phyloP scores from a whole-genome alignment of 2,329 filamentous ascomycete species.

The Ceratocystis smalleyi region DNA sequence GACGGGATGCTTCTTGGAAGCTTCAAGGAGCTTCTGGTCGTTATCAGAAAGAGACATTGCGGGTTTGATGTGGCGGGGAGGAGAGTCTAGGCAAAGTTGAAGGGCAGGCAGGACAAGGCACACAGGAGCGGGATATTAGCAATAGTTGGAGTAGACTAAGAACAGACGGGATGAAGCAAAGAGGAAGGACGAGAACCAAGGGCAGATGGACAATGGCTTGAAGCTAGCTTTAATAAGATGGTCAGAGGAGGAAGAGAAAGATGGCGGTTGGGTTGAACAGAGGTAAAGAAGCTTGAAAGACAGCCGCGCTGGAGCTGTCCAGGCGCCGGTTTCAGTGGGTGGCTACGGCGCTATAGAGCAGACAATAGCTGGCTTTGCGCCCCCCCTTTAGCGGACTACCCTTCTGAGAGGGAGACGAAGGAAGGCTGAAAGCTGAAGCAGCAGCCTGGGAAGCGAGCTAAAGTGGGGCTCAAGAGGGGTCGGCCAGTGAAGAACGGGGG shows the following conservation, averaged over 20 bases:
- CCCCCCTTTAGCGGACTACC: neutral
- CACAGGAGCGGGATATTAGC: neutral
- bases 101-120: neutral
- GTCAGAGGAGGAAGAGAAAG: neutral
- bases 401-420: neutral
- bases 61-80: conserved; percentile 8
- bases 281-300: neutral
- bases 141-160: neutral
- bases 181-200: neutral
- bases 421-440: neutral
- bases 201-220: neutral
- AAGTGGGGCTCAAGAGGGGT: conserved; percentile 1
- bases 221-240: neutral
- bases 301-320: neutral
- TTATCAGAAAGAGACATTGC: neutral
- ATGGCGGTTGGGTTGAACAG: neutral
- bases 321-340: neutral
- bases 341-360: neutral
- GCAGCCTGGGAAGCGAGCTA: neutral
- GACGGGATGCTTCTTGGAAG: conserved; percentile 47
- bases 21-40: conserved; percentile 39
- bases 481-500: neutral
- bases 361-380: neutral
- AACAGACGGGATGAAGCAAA: neutral
- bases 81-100: conserved; percentile 9